These are phyloP conservation scores for Malania oleifera DNA, from an alignment of 164 flowering plant genomes.

Conservation along the genomic window DNA sequence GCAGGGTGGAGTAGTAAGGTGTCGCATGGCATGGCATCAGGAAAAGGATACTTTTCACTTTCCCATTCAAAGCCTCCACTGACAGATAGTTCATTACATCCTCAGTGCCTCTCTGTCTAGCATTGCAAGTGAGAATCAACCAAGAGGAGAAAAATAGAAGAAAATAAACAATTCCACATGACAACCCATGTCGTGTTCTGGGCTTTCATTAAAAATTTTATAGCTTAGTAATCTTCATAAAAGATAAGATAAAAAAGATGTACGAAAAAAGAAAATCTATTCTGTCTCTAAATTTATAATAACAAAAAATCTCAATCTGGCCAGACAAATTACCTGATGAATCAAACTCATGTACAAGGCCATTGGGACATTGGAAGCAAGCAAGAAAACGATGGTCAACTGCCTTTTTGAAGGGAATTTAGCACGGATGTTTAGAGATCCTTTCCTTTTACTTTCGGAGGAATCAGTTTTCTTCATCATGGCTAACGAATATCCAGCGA, in stretches of 20 bases:
- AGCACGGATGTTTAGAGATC: constrained; percentile 13
- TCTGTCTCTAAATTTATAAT: too few species aligned
- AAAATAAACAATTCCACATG: neutral
- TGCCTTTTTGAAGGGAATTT: constrained; percentile 31
- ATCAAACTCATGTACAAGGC: constrained; percentile 84
- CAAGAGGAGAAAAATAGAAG: neutral
- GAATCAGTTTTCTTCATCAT: constrained; percentile 20
- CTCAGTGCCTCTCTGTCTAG: constrained; percentile 86
- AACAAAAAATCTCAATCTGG: neutral
- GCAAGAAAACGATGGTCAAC: constrained; percentile 51
- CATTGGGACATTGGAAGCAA: constrained; percentile 84
- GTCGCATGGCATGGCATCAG: constrained; percentile 93
- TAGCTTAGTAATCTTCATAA: neutral
- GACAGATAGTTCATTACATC: constrained; percentile 82
- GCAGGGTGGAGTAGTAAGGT: constrained; percentile 81
- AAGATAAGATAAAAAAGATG: too few species aligned
- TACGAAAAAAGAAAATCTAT: neutral
- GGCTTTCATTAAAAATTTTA: too few species aligned
- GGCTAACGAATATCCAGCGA: constrained; percentile 72
- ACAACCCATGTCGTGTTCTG: too few species aligned
- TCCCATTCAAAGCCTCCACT: constrained; percentile 46
- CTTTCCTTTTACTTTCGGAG: constrained; percentile 22
- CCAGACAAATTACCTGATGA: constrained; percentile 64
- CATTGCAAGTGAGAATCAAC: constrained; percentile 19
- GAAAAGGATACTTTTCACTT: constrained; percentile 64